A percentile compares a stretch with the other conserved stretches of the same genome.
Evolutionary conservation across 805 yeast genomes (phyloP).

Genomic region (Wickerhamomyces hampshirensis): DNA sequence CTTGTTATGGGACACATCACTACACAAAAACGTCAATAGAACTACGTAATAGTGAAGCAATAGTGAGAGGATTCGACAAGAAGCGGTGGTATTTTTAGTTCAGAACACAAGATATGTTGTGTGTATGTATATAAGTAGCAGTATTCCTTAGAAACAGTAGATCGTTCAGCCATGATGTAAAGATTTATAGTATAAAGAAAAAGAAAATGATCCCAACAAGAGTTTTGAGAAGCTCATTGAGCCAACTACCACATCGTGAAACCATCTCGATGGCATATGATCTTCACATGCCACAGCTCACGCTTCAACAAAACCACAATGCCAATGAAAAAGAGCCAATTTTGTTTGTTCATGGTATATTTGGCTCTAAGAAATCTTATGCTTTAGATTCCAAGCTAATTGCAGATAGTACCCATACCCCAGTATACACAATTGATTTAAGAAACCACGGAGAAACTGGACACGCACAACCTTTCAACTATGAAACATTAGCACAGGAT

Average conservation of each 20-base stretch:
- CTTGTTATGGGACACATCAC: too few species aligned
- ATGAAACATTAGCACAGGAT: conserved; percentile 38
- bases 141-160: too few species aligned
- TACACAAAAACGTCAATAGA: too few species aligned
- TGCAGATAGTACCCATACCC: conserved; percentile 28
- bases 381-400: conserved; percentile 34
- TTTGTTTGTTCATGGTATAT: conserved; percentile 44
- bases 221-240: conserved; percentile 84
- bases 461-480: conserved; percentile 40
- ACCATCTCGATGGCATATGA: conserved; percentile 27
- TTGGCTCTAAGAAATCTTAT: conserved; percentile 43
- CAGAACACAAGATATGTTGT: too few species aligned
- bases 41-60: too few species aligned
- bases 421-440: conserved; percentile 40
- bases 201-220: conserved; percentile 19
- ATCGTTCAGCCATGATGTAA: too few species aligned
- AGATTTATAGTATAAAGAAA: too few species aligned
- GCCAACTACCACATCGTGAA: conserved; percentile 59
- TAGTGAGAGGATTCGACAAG: too few species aligned
- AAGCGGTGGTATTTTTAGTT: too few species aligned
- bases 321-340: conserved; percentile 28
- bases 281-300: conserved; percentile 22
- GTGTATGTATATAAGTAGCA: too few species aligned
- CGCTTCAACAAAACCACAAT: conserved; percentile 20
- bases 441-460: conserved; percentile 48